phyloP scores from a whole-genome alignment of 2,329 filamentous ascomycete species.

The Cladosporium austrohemisphaericum region DNA sequence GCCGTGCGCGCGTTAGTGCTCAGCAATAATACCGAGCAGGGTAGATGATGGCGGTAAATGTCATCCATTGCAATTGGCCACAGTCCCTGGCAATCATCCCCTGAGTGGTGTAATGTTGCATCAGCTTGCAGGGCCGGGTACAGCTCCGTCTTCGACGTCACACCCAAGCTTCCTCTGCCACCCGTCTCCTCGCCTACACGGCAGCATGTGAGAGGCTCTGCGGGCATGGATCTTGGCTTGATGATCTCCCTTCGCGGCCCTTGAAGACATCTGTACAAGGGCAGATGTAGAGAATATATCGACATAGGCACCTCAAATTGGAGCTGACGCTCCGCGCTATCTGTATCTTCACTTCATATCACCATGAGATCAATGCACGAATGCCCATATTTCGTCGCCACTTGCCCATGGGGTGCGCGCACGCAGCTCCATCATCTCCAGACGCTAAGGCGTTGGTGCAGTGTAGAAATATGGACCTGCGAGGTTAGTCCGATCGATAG shows the following conservation, averaged over 20 bases:
- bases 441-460: conserved; percentile 10
- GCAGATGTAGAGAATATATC: neutral
- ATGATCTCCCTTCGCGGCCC: neutral
- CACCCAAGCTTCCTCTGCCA: neutral
- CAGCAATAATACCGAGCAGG: neutral
- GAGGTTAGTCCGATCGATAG: conserved; percentile 12
- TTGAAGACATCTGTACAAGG: neutral
- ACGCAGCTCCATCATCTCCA: conserved; percentile 5
- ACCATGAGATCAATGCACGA: neutral
- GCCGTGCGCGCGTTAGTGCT: conserved; percentile 8
- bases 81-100: neutral
- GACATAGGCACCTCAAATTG: conserved; percentile 7
- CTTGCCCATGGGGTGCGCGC: conserved; percentile 13
- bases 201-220: conserved; percentile 9
- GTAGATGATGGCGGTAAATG: neutral
- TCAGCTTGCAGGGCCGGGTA: neutral
- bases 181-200: conserved; percentile 3
- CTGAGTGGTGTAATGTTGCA: conserved; percentile 8
- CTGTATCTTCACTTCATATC: neutral
- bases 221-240: conserved; percentile 5
- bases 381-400: conserved; percentile 2
- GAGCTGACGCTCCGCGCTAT: neutral
- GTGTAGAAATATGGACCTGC: conserved; percentile 9
- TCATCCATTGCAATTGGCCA: neutral
- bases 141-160: conserved; percentile 7